Evolutionary conservation across 352 stramenopile species (phyloP), one percentile per base, ranked within the genome.

Genomic region (Thraustochytrium striatum): DNA sequence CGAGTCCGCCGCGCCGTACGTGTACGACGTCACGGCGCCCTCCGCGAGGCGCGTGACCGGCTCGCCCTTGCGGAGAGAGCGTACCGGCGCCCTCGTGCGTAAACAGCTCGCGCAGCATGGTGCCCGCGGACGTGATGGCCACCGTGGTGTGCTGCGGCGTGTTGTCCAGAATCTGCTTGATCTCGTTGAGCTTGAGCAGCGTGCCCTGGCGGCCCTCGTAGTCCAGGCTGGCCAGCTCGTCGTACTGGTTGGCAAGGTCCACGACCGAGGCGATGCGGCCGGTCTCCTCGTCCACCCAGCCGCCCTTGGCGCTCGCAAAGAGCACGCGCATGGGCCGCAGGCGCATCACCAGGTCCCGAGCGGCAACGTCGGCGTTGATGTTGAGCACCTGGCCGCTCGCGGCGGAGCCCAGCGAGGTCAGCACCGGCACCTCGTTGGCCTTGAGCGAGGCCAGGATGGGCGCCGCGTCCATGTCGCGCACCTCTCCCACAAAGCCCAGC

Each of bases 151-250:
- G 87, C 43, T 85, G 86, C 16, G 90, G 89, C 39, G 94, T 82
- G 39, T 86, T 86, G 70, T 92, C 84, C 50, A 94, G 83, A 25
- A 95, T 85, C 38, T 85, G 84, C 83, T 94, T 90, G 82, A 95
- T 94, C 84, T 95, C 90, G 69, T 93, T 94, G 19, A 95, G 85
- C 86, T 95, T 94, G 68, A 95, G 86, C n/a, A 94, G 86, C 68
- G 90, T 95, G 59, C 90, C 90, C 72, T 95, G 90, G 43, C 90
- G 90, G 19, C 90, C 90, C 28, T 88, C 92, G 84, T 94, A 95
- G 85, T 94, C 89, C 19, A 85, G 85, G 13, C 87, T 81, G 11
- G 88, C 88, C 87, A 95, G 91, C 36, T 61, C 70, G 75, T 84
- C 86, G 78, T 92, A 94, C 83, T 94, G 87, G 43, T 86, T 88